phyloP scores from a whole-genome alignment of 1,284 basidiomycete species.

The Malassezia yamatoensis region DNA sequence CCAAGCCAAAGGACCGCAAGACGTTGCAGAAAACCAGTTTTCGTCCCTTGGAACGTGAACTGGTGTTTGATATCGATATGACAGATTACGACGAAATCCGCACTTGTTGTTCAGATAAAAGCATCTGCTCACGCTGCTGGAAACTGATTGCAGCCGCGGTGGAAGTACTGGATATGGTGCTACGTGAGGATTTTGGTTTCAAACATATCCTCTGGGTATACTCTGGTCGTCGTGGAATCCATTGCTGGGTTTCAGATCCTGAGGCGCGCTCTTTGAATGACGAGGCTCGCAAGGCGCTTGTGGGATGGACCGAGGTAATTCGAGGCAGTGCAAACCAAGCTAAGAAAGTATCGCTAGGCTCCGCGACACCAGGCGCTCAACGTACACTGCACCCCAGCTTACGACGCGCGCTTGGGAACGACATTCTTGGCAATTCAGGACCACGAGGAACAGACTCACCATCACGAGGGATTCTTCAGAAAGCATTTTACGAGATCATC shows the following conservation, averaged over 20 bases:
- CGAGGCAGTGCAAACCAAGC: conserved; percentile 65
- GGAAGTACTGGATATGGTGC: conserved; percentile 66
- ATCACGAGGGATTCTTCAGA: conserved; percentile 49
- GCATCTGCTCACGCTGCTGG: conserved; percentile 90
- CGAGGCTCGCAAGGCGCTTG: conserved; percentile 75
- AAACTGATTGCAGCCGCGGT: conserved; percentile 86
- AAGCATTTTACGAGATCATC: conserved; percentile 61
- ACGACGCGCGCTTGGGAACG: conserved; percentile 35
- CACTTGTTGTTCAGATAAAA: conserved; percentile 84
- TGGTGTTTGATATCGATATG: conserved; percentile 99
- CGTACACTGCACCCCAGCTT: conserved; percentile 47
- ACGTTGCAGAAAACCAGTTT: conserved; percentile 67
- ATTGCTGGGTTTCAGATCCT: conserved; percentile 89
- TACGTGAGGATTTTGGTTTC: conserved; percentile 73
- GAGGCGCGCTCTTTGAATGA: conserved; percentile 81
- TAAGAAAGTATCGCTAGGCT: conserved; percentile 65
- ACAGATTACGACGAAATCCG: conserved; percentile 95
- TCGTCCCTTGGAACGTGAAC: conserved; percentile 70
- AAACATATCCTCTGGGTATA: conserved; percentile 86
- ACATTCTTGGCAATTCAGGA: conserved; percentile 4
- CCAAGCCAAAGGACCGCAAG: conserved; percentile 82
- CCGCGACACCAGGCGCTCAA: conserved; percentile 56
- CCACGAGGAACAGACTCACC: conserved; percentile 39
- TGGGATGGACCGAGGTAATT: conserved; percentile 76
- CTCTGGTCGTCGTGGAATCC: conserved; percentile 93